Evolutionary conservation across 1,284 basidiomycete species (phyloP).

Genomic region (Ustilago vetiveriae): DNA sequence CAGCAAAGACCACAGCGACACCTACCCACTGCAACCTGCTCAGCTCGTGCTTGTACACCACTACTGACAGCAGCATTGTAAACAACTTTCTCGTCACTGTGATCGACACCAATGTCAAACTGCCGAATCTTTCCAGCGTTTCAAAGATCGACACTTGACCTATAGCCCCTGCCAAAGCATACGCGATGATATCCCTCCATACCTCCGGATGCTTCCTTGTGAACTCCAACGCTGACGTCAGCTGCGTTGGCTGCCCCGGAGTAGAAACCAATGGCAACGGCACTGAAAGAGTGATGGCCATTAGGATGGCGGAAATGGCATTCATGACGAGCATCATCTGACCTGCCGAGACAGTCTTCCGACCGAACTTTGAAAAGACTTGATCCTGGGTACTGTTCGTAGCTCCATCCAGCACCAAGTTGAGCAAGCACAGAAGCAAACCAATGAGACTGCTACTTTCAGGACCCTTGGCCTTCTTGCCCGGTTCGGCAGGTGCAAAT

Average conservation of each 20-base stretch:
- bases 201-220: slow-evolving; percentile 81
- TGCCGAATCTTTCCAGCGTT: slow-evolving; percentile 94
- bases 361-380: slow-evolving; percentile 78
- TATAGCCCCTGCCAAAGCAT: slow-evolving; percentile 87
- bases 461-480: slow-evolving; percentile 66
- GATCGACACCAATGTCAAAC: slow-evolving; percentile 74
- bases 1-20: slow-evolving; percentile 87
- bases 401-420: slow-evolving; percentile 89
- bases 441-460: slow-evolving; percentile 52
- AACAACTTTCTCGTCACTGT: slow-evolving; percentile 89
- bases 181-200: slow-evolving; percentile 81
- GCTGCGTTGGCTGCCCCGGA: slow-evolving; percentile 32
- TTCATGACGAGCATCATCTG: slow-evolving; percentile 99
- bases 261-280: slow-evolving; percentile 69
- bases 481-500: slow-evolving; percentile 67
- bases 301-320: slow-evolving; percentile 71
- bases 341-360: slow-evolving; percentile 78
- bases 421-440: slow-evolving; percentile 79
- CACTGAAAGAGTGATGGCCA: slow-evolving; percentile 70
- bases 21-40: slow-evolving; percentile 89
- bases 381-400: slow-evolving; percentile 99
- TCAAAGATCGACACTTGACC: slow-evolving; percentile 99
- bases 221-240: slow-evolving; percentile 70
- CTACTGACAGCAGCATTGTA: slow-evolving; percentile 94
- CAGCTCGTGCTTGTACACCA: slow-evolving; percentile 89